Conservation (phyloP, 495 filamentous ascomycete species). For the Chaetomium cochliodes region DNA sequence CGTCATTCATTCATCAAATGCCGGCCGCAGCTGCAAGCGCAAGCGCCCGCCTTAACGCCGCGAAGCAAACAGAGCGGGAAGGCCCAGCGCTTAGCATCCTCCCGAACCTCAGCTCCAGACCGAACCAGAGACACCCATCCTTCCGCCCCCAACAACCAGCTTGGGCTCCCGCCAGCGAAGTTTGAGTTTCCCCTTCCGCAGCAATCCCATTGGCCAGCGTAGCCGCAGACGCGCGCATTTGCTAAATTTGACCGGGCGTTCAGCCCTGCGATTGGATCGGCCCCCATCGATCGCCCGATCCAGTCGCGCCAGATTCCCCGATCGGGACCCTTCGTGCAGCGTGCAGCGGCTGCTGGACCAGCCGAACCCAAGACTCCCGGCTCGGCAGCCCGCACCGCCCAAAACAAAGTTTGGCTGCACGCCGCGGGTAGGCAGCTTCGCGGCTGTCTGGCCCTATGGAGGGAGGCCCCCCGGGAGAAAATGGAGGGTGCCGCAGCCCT, state of each 20-base stretch:
- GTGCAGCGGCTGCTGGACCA: constrained; percentile 12
- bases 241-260: background rate
- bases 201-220: background rate
- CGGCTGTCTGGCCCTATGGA: background rate
- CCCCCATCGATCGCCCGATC: background rate
- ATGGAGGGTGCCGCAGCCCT: background rate
- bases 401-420: background rate
- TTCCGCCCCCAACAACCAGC: background rate
- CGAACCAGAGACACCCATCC: background rate
- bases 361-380: background rate
- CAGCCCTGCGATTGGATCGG: background rate
- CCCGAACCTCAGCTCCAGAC: background rate
- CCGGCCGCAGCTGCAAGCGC: constrained; percentile 2
- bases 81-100: constrained; percentile 2
- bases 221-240: background rate
- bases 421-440: background rate
- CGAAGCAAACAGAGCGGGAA: background rate
- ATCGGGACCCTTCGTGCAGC: constrained; percentile 5
- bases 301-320: background rate
- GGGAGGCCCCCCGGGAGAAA: background rate
- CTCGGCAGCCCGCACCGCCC: background rate
- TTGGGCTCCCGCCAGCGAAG: background rate
- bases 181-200: background rate
- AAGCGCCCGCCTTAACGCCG: constrained; percentile 5
- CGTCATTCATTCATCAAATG: background rate